Conservation (phyloP, 75 land plant genomes). For the Isoetes taiwanensis region DNA sequence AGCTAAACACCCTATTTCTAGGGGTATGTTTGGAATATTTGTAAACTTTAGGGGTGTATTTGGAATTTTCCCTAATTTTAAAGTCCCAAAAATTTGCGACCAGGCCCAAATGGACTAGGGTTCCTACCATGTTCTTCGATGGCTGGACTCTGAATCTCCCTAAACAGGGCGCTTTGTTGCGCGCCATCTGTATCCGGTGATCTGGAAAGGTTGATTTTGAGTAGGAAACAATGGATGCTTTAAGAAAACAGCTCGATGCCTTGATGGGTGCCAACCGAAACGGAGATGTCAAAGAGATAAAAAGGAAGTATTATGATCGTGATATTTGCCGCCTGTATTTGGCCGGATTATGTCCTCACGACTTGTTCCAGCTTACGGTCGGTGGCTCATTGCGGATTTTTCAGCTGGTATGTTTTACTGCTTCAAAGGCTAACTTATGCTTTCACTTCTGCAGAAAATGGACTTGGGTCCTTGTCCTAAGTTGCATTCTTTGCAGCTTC, state of each 20-base stretch:
- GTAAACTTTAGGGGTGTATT: too few relatives aligned
- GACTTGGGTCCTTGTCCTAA: constrained; percentile 91
- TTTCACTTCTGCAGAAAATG: constrained; percentile 84
- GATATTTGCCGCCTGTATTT: constrained; percentile 84
- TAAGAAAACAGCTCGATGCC: constrained; percentile 90
- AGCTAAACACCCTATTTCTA: too few relatives aligned
- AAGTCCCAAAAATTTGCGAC: too few relatives aligned
- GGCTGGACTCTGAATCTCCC: too few relatives aligned
- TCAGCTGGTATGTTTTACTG: neutral
- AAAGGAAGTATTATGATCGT: constrained; percentile 84
- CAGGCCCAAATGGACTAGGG: too few relatives aligned
- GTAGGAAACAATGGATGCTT: constrained; percentile 51
- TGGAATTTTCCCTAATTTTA: too few relatives aligned
- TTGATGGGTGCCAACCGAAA: constrained; percentile 94
- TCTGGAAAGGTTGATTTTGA: too few relatives aligned
- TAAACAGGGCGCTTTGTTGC: too few relatives aligned
- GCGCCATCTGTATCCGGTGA: too few relatives aligned
- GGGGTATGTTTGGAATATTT: too few relatives aligned
- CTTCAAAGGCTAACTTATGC: too few relatives aligned
- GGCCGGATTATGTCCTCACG: constrained; percentile 87
- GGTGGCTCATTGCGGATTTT: neutral
- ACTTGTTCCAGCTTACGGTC: constrained; percentile 91
- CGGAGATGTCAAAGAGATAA: constrained; percentile 77
- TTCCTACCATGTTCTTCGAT: too few relatives aligned
- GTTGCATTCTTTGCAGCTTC: constrained; percentile 81